phyloP scores from a whole-genome alignment of 1,284 basidiomycete species.

The Hymenochaete sp. region DNA sequence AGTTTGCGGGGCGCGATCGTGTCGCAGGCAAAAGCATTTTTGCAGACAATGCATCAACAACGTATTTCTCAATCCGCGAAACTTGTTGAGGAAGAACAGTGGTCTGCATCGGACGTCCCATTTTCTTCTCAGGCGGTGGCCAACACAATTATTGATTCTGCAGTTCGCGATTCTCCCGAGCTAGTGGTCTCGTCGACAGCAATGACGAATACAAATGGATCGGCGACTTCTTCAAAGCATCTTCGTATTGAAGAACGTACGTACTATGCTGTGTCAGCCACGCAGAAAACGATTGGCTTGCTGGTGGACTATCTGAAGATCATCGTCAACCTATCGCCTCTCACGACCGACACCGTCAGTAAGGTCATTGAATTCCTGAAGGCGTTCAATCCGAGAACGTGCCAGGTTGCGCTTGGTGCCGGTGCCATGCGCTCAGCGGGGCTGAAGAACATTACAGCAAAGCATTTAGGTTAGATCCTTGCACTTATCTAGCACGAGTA shows the following conservation, averaged over 20 bases:
- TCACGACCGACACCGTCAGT: constrained; percentile 92
- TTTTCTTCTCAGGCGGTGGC: constrained; percentile 60
- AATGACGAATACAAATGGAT: constrained; percentile 17
- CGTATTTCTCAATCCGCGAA: constrained; percentile 79
- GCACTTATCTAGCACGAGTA: neutral
- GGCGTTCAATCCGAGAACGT: constrained; percentile 96
- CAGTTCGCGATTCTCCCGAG: constrained; percentile 73
- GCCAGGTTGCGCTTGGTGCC: constrained; percentile 95
- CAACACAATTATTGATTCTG: constrained; percentile 70
- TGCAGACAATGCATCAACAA: constrained; percentile 80
- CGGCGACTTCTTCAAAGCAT: constrained; percentile 45
- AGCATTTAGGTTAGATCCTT: constrained; percentile 71
- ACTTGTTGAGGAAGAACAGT: constrained; percentile 86
- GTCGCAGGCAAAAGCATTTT: constrained; percentile 81
- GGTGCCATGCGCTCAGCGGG: constrained; percentile 98
- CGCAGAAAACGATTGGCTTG: constrained; percentile 67
- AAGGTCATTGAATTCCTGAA: constrained; percentile 94
- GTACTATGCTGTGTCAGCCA: constrained; percentile 85
- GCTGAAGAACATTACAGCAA: constrained; percentile 96
- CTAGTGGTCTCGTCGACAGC: constrained; percentile 35
- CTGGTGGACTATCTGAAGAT: constrained; percentile 84
- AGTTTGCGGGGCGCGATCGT: constrained; percentile 79
- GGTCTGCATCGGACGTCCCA: constrained; percentile 76
- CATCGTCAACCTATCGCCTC: constrained; percentile 79
- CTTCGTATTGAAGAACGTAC: constrained; percentile 77